Evolutionary conservation across 129 eudicot genomes (phyloP), one percentile per base, ranked within the genome.

Genomic region (Flaveria linearis): DNA sequence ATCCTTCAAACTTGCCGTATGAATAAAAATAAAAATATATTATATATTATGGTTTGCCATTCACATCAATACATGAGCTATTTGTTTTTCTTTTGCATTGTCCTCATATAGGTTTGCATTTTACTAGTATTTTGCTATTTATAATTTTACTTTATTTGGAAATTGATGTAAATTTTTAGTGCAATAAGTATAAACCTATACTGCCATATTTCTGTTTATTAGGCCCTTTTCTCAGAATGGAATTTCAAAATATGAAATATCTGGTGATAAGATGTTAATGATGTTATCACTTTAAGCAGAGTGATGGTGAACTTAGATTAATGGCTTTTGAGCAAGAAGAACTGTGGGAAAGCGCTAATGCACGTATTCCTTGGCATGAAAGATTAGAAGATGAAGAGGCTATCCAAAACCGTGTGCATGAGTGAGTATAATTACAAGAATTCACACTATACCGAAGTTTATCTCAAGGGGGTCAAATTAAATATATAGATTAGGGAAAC

Each of bases 321-420:
- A 89, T 94, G 97, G 92, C 96, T 25, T 94, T 94, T 80, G 97
- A 89, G 78, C 97, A 91, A 86, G 89, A 83, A 73, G 97, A 94
- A 66, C 80, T 94, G 78, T 89, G 98, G 97, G 89, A 86, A 73
- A 73, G 85, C 78, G 98, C 98, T 66, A 91, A 75, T 51, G 92
- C 87, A 74, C 96, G 97, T 67, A 87, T 94, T 61, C 82, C 89
- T 20, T 94, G 98, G 98, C 98, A 94, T 89, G 98, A 94, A 66
- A 94, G 80, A 49, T 53, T 94, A 78, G 96, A 88, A 13, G 89
- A 91, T 47, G 98, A 94, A 84, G 96, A 91, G 63, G 97, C 97
- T 60, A 86, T 91, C 75, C 98, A 94, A 61, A 94, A 94, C 69
- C 98, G 85, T 78, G 90, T 94, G 43, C 98, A 94, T 52, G 98